Conservation (phyloP, 2,329 filamentous ascomycete genomes). For the Stagonosporopsis chrysanthemi region DNA sequence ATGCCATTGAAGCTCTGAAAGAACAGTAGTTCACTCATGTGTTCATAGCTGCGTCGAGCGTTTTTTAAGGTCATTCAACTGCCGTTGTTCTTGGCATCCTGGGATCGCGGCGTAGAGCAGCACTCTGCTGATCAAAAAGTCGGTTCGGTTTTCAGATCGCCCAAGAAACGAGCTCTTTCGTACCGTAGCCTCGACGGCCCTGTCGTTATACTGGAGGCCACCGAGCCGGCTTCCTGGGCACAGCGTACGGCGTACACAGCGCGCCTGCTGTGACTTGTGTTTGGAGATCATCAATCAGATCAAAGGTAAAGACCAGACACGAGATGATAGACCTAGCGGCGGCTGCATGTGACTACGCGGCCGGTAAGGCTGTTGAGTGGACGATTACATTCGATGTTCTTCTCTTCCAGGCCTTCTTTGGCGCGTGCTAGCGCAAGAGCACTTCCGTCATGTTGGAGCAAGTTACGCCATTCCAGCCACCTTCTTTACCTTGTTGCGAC, state of each 20-base stretch:
- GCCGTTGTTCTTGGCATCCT: not conserved
- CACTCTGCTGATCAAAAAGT: not conserved
- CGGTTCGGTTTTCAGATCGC: no score
- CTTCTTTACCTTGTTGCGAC: conserved; percentile 13
- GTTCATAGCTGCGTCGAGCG: no score
- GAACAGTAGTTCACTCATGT: not conserved
- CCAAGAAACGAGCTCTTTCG: no score
- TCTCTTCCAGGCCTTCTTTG: conserved; percentile 26
- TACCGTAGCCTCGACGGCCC: not conserved
- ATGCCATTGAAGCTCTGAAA: not conserved
- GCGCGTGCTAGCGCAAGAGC: conserved; percentile 10
- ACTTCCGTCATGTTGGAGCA: conserved; percentile 27
- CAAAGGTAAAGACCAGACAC: not conserved
- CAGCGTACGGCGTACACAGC: not conserved
- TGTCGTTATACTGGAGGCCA: not conserved
- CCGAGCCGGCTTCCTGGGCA: not conserved
- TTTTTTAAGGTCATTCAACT: not conserved
- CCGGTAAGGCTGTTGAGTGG: conserved; percentile 30
- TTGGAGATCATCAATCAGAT: not conserved
- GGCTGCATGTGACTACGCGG: conserved; percentile 17
- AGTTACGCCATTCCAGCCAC: conserved; percentile 29
- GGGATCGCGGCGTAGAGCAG: not conserved
- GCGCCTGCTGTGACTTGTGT: not conserved
- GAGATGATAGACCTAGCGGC: conserved; percentile 7
- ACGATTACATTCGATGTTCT: conserved; percentile 36